Base-by-base conservation (phyloP, 306 rosid species). In the Citrullus mucosospermus region DNA sequence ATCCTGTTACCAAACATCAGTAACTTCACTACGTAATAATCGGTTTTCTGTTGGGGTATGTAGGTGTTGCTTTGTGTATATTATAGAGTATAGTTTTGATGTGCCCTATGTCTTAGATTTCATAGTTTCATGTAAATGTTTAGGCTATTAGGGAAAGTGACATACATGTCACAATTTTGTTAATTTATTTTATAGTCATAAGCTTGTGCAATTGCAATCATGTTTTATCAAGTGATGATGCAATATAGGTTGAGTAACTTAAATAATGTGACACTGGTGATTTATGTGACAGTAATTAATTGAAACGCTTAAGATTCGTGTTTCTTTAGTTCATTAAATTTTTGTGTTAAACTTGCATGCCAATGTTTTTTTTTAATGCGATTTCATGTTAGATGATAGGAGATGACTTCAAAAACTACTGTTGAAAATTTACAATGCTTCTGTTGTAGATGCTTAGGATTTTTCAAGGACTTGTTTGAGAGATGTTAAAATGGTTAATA, bases 1-100 rank as follows among this genome's bases (percentile, higher is more conserved):
- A 74, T 20, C 90, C 96, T 13, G 93, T 72, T 50, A 4, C 28
- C 25, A 72, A 72, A 30, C 77, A 16, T 30, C 22, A 14, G 7
- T 72, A 22, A 44, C 36, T 43, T 41, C 1, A 44, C 2, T 68
- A 1, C 32, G 17, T 30, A 14, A 41, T 68, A 11, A 4, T 63
- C 0, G 20, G 34, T 63, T 32, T 63, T 15, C 22, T 32, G 20
- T 63, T 15, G 46, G 46, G 34, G 36, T 38, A n/a, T 41, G 54
- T 34, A n/a, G n/a, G 36, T 10, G 2, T 43, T 43, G 18, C 8
- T 12, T 0, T 39, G 41, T 71, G 77, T 71, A 50, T 30, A 72
- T 30, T 50, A 72, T 48, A 72, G 10, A 41, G 74, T 41, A 9
- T 25, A 25, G 28, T 32, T 32, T 66, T 18, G 32, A 41, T 67